These are phyloP conservation scores for Cetraspora pellucida DNA, from an alignment of 192 early-diverging fungal genomes.

Conservation along the genomic window DNA sequence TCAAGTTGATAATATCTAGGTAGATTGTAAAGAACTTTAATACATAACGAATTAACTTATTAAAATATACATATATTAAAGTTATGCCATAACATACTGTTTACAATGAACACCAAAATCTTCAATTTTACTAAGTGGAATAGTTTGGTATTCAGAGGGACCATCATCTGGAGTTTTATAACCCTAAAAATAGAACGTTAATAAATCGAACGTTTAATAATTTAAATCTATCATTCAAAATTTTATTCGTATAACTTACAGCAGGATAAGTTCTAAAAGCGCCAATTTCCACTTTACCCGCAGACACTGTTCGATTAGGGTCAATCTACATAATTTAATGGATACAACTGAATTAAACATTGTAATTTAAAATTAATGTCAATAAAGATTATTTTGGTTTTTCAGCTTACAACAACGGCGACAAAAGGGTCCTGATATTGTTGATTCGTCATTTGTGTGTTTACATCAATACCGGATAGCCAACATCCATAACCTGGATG, in stretches of 20 bases:
- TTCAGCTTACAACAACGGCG: conserved; percentile 81
- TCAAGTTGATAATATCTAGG: conserved; percentile 84
- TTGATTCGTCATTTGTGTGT: conserved; percentile 95
- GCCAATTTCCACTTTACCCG: conserved; percentile 96
- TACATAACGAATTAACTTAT: conserved; percentile 1
- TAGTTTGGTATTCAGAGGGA: conserved; percentile 84
- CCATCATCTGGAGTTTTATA: conserved; percentile 80
- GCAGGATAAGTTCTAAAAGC: conserved; percentile 98
- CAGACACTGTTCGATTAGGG: conserved; percentile 94
- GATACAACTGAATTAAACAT: background rate
- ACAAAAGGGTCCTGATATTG: conserved; percentile 92
- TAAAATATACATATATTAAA: background rate
- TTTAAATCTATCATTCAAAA: background rate
- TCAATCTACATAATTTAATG: conserved; percentile 68
- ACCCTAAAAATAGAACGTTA: conserved; percentile 47
- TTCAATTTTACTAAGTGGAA: conserved; percentile 94
- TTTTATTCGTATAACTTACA: conserved; percentile 41
- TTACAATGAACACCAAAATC: conserved; percentile 97
- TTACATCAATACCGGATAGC: conserved; percentile 98
- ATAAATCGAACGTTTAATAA: background rate
- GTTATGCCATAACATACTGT: conserved; percentile 44
- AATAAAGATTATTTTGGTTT: background rate
- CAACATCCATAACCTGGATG: conserved; percentile 99
- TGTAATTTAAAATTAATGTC: background rate
- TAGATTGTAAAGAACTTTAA: conserved; percentile 2